A percentile compares a stretch with the other conserved stretches of the same genome.
Conservation (phyloP, 305 asterid genomes). For the Solanum chacoense region DNA sequence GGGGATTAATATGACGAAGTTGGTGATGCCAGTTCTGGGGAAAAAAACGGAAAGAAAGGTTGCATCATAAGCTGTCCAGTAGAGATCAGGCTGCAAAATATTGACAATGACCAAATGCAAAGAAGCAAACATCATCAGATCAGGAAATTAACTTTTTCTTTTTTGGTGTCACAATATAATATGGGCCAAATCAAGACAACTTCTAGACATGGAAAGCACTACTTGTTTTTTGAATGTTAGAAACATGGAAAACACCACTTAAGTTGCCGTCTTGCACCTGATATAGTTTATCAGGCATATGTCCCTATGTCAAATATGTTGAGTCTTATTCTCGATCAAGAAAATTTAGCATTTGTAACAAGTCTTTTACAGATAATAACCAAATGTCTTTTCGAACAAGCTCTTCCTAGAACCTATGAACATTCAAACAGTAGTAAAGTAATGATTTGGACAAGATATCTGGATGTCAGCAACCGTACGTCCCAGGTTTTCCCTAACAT, state of each 20-base stretch:
- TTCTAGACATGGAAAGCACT: not conserved
- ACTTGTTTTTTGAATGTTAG: not conserved
- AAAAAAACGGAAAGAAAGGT: not conserved
- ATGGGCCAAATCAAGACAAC: not conserved
- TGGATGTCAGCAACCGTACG: not conserved
- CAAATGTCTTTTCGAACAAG: not conserved
- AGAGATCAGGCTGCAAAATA: not conserved
- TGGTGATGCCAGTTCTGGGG: not conserved
- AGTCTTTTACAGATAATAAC: not conserved
- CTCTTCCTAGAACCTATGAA: not conserved
- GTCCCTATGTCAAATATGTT: not conserved
- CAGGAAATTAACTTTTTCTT: not conserved
- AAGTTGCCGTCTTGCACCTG: not conserved
- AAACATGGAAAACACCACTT: not conserved
- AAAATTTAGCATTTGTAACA: not conserved
- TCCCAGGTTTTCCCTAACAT: not conserved
- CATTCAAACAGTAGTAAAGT: not conserved
- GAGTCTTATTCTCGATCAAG: not conserved
- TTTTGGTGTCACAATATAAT: not conserved
- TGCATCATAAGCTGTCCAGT: not conserved
- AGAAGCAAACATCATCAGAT: not conserved
- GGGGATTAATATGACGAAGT: not conserved
- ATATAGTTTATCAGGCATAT: not conserved
- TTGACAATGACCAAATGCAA: not conserved
- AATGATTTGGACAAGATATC: not conserved